phyloP scores from a whole-genome alignment of 1,284 basidiomycete genomes.

The Sphagnurus paluster region DNA sequence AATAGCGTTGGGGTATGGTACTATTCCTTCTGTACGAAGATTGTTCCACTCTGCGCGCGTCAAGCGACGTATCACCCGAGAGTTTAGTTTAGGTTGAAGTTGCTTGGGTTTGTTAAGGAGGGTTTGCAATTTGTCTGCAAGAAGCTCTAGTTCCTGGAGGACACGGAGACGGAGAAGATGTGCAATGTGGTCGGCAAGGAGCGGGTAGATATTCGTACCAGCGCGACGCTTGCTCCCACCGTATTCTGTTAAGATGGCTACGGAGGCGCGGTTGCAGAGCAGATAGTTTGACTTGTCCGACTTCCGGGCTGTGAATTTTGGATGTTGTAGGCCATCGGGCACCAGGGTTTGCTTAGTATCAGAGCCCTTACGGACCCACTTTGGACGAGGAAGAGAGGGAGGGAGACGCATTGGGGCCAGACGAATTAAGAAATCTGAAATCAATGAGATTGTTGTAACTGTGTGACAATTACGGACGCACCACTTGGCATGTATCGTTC shows the following conservation, averaged over 20 bases:
- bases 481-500: constrained; percentile 56
- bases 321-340: constrained; percentile 71
- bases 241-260: constrained; percentile 35
- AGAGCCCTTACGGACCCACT: constrained; percentile 7
- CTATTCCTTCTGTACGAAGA: constrained; percentile 45
- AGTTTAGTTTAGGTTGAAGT: constrained; percentile 21
- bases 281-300: constrained; percentile 51
- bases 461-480: constrained; percentile 25
- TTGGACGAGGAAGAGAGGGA: constrained; percentile 14
- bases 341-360: constrained; percentile 37
- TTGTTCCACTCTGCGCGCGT: constrained; percentile 57
- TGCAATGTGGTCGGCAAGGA: constrained; percentile 52
- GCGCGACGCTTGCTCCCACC: constrained; percentile 31
- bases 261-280: constrained; percentile 52
- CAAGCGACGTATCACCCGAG: constrained; percentile 55
- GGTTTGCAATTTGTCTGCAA: constrained; percentile 43
- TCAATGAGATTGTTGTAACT: constrained; percentile 6
- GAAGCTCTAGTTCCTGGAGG: constrained; percentile 68
- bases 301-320: constrained; percentile 50
- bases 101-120: constrained; percentile 4
- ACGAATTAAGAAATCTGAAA: constrained; percentile 66
- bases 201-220: constrained; percentile 34
- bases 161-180: constrained; percentile 71
- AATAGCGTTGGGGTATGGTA: constrained; percentile 54
- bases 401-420: constrained; percentile 50